A percentile compares a stretch with the other conserved stretches of the same genome.
Evolutionary conservation across 768 basidiomycete species (phyloP).

Genomic region (Tremella fuciformis): DNA sequence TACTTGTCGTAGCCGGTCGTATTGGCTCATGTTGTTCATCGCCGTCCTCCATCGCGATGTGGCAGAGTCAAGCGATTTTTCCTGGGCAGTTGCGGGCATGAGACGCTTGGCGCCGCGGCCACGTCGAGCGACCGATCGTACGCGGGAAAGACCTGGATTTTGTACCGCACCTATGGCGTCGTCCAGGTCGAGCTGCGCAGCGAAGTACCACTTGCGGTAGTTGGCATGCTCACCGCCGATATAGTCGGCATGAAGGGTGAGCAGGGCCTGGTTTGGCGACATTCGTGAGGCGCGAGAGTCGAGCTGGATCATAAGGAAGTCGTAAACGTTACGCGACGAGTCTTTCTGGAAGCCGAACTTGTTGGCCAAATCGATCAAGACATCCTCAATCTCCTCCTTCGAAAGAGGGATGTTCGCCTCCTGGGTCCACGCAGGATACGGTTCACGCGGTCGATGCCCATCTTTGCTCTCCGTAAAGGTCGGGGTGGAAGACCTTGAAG

Average conservation of each 20-base stretch:
- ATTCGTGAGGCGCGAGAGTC: constrained; percentile 96
- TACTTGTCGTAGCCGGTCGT: constrained; percentile 93
- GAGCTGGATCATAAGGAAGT: constrained; percentile 94
- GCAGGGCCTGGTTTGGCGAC: constrained; percentile 90
- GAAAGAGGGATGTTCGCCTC: constrained; percentile 94
- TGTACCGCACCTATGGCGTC: constrained; percentile 90
- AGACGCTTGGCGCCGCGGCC: constrained; percentile 55
- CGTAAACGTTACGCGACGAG: constrained; percentile 63
- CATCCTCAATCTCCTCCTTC: constrained; percentile 98
- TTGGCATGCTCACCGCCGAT: constrained; percentile 98
- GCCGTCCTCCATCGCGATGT: constrained; percentile 92
- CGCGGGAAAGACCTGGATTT: constrained; percentile 81
- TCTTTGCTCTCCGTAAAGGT: constrained; percentile 66
- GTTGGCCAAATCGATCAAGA: constrained; percentile 93
- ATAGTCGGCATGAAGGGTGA: constrained; percentile 96
- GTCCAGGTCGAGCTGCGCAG: constrained; percentile 95
- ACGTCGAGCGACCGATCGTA: constrained; percentile 72
- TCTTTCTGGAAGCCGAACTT: constrained; percentile 99
- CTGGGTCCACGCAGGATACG: constrained; percentile 89
- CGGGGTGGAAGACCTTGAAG: constrained; percentile 70
- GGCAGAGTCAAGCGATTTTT: constrained; percentile 81
- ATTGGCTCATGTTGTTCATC: constrained; percentile 98
- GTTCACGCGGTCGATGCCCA: constrained; percentile 60
- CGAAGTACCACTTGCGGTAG: constrained; percentile 99
- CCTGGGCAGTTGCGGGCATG: constrained; percentile 56